Evolutionary conservation across 176 grass and related monocot species (phyloP), one percentile per base, ranked within the genome.

Genomic region (Carex kokanica): DNA sequence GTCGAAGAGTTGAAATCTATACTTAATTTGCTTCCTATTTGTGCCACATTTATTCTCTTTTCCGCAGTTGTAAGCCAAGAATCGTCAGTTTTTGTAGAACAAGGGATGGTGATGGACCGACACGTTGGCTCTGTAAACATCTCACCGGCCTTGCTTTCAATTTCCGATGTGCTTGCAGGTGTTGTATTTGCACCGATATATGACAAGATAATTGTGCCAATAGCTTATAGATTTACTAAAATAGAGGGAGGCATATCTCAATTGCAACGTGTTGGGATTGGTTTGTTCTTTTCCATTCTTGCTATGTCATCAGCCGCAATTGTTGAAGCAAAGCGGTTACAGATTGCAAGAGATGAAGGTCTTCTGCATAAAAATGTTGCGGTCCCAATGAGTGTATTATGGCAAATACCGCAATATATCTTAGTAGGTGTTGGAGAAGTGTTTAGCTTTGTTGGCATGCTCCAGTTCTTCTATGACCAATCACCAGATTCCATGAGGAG

Each of bases 361-460:
- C 69, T 94, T 78, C 64, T 88, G 16, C 81, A 92, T 81, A 60
- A 85, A 60, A 91, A 91, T 41, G 83, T 84, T 38, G 78, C 87
- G 43, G 88, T 98, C 27, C 89, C 87, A 53, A 90, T 94, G 83
- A 93, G 92, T 88, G 91, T 98, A 40, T 83, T 98, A 34, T 94
- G 95, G 95, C 95, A 93, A 83, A 87, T 88, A 79, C 95, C 92
- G 25, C 92, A n/a, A n/a, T n/a, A n/a, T n/a, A n/a, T n/a, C n/a
- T n/a, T n/a, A n/a, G n/a, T n/a, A n/a, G n/a, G n/a, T n/a, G n/a
- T n/a, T n/a, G n/a, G n/a, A n/a, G n/a, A n/a, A n/a, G n/a, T n/a
- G n/a, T n/a, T n/a, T n/a, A n/a, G n/a, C n/a, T n/a, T n/a, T n/a
- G n/a, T n/a, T n/a, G n/a, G n/a, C n/a, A n/a, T n/a, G n/a, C n/a